These are phyloP conservation scores for Yueomyces sp. DNA, from an alignment of 805 yeast genomes.

Conservation along the genomic window DNA sequence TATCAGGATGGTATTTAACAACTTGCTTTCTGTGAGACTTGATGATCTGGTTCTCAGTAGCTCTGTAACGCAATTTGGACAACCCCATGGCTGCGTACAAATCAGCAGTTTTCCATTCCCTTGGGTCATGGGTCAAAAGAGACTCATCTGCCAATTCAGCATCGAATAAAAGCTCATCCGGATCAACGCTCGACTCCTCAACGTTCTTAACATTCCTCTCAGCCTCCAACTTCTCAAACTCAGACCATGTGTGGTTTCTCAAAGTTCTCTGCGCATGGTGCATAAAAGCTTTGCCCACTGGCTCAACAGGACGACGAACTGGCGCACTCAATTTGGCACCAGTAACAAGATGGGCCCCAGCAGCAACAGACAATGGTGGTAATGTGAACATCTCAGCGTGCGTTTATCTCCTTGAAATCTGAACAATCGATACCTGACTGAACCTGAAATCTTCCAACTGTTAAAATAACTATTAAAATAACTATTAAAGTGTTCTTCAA, in stretches of 20 bases:
- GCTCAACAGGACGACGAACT: constrained; percentile 77
- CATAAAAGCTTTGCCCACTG: constrained; percentile 89
- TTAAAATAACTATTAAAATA: no score
- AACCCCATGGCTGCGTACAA: constrained; percentile 93
- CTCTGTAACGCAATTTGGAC: constrained; percentile 78
- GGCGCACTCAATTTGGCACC: constrained; percentile 41
- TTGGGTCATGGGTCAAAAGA: constrained; percentile 79
- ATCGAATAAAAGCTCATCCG: constrained; percentile 37
- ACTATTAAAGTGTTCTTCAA: no score
- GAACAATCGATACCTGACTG: no score
- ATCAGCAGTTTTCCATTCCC: constrained; percentile 96
- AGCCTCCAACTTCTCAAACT: constrained; percentile 87
- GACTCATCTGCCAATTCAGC: constrained; percentile 61
- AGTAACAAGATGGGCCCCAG: constrained; percentile 39
- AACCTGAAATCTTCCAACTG: no score
- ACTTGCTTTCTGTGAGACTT: constrained; percentile 96
- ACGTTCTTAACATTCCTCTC: constrained; percentile 65
- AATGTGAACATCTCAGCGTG: constrained; percentile 19
- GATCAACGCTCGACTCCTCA: constrained; percentile 47
- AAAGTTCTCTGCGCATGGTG: constrained; percentile 94
- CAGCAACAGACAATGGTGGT: constrained; percentile 42
- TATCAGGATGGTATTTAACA: constrained; percentile 95
- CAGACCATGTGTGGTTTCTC: constrained; percentile 98
- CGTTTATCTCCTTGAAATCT: no score
- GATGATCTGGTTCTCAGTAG: constrained; percentile 86